Evolutionary conservation across 2,329 filamentous ascomycete species (phyloP).

Genomic region (Cladosporium colombiae): DNA sequence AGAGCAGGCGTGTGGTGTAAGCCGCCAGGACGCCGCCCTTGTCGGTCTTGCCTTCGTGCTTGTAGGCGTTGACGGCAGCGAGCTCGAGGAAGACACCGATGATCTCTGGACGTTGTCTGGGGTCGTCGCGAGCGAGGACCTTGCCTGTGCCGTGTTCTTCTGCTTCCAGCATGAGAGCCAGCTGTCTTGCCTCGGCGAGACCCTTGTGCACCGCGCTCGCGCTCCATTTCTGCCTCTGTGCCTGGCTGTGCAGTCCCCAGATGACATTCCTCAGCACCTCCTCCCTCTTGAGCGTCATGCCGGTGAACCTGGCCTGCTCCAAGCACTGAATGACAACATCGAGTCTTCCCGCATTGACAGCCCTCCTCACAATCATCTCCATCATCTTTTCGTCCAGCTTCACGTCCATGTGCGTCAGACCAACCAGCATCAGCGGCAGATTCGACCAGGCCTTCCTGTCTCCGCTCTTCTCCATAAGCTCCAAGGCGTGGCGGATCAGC

Average conservation of each 20-base stretch:
- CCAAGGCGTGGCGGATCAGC: conserved; percentile 34
- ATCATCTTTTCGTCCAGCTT: conserved; percentile 26
- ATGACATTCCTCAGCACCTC: conserved; percentile 39
- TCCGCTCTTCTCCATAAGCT: conserved; percentile 31
- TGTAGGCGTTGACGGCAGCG: conserved; percentile 43
- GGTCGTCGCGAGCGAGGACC: conserved; percentile 30
- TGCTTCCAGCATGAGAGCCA: conserved; percentile 45
- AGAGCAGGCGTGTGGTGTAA: conserved; percentile 43
- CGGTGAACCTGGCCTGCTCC: conserved; percentile 35
- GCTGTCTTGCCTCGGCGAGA: conserved; percentile 40
- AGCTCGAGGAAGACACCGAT: conserved; percentile 48
- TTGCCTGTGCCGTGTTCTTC: conserved; percentile 40
- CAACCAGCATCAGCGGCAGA: conserved; percentile 37
- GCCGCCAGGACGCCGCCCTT: conserved; percentile 42
- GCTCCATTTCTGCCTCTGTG: conserved; percentile 39
- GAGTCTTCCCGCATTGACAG: conserved; percentile 33
- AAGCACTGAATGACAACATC: conserved; percentile 37
- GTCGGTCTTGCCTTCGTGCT: conserved; percentile 37
- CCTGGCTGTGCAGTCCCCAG: conserved; percentile 38
- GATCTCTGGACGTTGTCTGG: conserved; percentile 39
- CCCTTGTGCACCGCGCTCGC: conserved; percentile 41
- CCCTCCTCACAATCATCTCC: conserved; percentile 39
- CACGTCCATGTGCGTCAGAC: conserved; percentile 31
- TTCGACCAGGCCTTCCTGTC: conserved; percentile 39
- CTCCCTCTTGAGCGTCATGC: conserved; percentile 36